These are phyloP conservation scores for Auricularia cornea DNA, from an alignment of 768 basidiomycete species.

Conservation along the genomic window DNA sequence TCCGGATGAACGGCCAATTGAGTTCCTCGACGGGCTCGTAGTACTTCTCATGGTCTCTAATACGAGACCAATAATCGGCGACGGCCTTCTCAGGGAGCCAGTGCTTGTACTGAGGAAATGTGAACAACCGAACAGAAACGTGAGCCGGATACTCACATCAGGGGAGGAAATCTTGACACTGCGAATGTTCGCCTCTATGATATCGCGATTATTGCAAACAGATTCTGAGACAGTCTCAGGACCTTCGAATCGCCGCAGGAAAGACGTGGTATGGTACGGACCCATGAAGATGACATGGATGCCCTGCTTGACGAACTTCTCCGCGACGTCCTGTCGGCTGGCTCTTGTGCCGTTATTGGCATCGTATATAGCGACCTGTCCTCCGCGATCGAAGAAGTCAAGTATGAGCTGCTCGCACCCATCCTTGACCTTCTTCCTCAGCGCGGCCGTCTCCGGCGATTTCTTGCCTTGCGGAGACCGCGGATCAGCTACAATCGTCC, in stretches of 20 bases:
- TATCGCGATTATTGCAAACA: conserved; percentile 82
- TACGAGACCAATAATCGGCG: conserved; percentile 85
- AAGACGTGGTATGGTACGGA: conserved; percentile 23
- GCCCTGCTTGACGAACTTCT: conserved; percentile 78
- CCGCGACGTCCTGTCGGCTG: conserved; percentile 59
- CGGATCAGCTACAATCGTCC: conserved; percentile 1
- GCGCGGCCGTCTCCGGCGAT: conserved; percentile 65
- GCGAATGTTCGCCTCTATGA: conserved; percentile 90
- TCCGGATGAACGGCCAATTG: conserved; percentile 89
- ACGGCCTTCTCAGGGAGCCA: conserved; percentile 94
- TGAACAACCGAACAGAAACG: background rate
- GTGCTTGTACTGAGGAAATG: conserved; percentile 59
- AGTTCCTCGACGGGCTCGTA: conserved; percentile 91
- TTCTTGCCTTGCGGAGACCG: conserved; percentile 54
- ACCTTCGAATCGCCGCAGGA: background rate
- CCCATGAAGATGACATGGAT: conserved; percentile 94
- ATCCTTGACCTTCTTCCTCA: conserved; percentile 63
- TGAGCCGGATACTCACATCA: conserved; percentile 52
- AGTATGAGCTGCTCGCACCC: conserved; percentile 87
- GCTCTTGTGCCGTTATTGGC: conserved; percentile 84
- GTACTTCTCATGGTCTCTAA: conserved; percentile 73
- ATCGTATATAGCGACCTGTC: conserved; percentile 89
- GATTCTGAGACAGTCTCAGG: conserved; percentile 54
- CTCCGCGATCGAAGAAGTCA: conserved; percentile 78
- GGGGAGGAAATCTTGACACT: conserved; percentile 98